Percentiles rank a stretch among this genome's conserved stretches.
These are phyloP conservation scores for Plasmodium berghei DNA, from an alignment of 169 alveolate genomes.

Conservation along the genomic window DNA sequence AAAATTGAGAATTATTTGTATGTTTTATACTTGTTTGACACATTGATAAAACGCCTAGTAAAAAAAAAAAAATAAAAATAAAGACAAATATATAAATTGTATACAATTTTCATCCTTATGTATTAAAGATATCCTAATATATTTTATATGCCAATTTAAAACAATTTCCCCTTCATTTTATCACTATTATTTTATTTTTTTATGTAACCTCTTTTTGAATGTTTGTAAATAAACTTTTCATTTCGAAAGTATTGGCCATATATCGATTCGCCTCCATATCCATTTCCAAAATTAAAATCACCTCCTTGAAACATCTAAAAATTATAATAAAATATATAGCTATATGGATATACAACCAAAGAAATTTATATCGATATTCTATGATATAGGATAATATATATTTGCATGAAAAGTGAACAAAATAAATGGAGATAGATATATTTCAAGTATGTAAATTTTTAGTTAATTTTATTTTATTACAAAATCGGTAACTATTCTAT, in stretches of 20 bases:
- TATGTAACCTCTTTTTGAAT: slow-evolving; percentile 84
- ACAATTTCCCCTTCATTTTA: not conserved
- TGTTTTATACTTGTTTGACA: slow-evolving; percentile 86
- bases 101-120: slow-evolving; percentile 30
- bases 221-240: slow-evolving; percentile 85
- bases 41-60: slow-evolving; percentile 88
- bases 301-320: slow-evolving; percentile 92
- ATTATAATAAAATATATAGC: not conserved
- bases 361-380: not conserved
- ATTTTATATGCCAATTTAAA: not conserved
- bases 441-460: not conserved
- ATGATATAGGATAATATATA: not conserved
- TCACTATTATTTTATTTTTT: slow-evolving; percentile 6
- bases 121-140: not conserved
- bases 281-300: slow-evolving; percentile 89
- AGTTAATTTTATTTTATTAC: slow-evolving; percentile 52
- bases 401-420: not conserved
- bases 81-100: not conserved
- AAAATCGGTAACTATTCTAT: slow-evolving; percentile 86
- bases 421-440: not conserved
- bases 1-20: slow-evolving; percentile 93
- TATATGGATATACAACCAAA: not conserved
- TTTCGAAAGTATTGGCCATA: slow-evolving; percentile 90
- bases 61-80: not conserved
- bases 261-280: slow-evolving; percentile 90